A percentile compares a stretch with the other conserved stretches of the same genome.
Evolutionary conservation across 129 eudicot species (phyloP).

Genomic region (Artemisia annua): DNA sequence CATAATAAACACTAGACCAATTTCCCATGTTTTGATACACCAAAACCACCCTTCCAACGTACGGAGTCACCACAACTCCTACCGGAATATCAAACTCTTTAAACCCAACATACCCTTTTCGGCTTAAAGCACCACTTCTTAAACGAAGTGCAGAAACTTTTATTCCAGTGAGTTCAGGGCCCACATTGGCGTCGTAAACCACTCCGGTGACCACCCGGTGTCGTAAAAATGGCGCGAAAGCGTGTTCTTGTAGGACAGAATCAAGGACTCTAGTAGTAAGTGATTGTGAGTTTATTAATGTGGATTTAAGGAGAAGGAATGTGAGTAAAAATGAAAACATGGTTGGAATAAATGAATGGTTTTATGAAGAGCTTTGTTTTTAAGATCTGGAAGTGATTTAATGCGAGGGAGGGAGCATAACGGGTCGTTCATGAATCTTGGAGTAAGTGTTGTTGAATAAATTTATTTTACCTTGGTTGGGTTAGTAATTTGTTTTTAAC

Average conservation of each 20-base stretch:
- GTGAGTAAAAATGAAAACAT: conserved; percentile 34
- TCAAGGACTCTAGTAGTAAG: conserved; percentile 40
- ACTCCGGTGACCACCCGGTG: conserved; percentile 57
- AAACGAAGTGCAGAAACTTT: conserved; percentile 56
- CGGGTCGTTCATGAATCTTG: conserved; percentile 35
- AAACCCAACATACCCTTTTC: conserved; percentile 47
- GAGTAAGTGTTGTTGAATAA: conserved; percentile 11
- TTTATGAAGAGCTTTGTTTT: conserved; percentile 8
- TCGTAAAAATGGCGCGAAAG: conserved; percentile 51
- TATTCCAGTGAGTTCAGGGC: conserved; percentile 63
- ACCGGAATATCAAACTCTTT: conserved; percentile 63
- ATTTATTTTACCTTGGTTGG: conserved; percentile 1
- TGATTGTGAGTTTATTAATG: conserved; percentile 37
- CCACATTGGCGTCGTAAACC: conserved; percentile 42
- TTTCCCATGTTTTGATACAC: conserved; percentile 77
- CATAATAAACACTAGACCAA: conserved; percentile 64
- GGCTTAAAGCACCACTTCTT: conserved; percentile 69
- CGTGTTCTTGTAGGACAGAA: conserved; percentile 63
- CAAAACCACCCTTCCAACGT: conserved; percentile 62
- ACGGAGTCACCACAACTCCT: conserved; percentile 62
- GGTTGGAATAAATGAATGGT: not conserved
- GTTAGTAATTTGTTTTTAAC: not conserved
- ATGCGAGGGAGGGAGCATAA: conserved; percentile 29
- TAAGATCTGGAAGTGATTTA: conserved; percentile 17
- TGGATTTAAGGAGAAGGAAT: conserved; percentile 21